Base-by-base conservation (phyloP, 169 alveolate species). In the Neospora caninum region DNA sequence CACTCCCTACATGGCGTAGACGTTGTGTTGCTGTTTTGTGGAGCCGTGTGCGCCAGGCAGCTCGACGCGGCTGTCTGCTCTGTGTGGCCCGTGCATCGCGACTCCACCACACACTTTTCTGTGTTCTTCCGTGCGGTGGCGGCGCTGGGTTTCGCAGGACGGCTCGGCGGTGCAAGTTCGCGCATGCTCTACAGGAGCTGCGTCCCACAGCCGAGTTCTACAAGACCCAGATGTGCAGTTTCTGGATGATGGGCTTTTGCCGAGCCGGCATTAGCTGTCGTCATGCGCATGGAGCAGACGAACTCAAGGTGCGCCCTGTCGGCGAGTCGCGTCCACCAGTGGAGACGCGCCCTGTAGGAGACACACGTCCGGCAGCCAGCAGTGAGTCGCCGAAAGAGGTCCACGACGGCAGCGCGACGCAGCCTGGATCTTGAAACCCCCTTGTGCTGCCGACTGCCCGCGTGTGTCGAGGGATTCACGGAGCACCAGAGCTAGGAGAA, bases 221-320 rank as follows among this genome's bases (percentile, higher is more conserved):
- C 93, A 93, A 93, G 94, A 93, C 95, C 80, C 41, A 70, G 86
- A 36, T 93, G n/a, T 93, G 95, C 88, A 22, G 67, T 31, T 83
- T 84, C 88, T 93, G 95, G 95, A 20, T 34, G 36, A 20, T n/a
- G 78, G 95, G 95, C 16, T 18, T 58, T 2, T 93, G 95, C 49
- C 88, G 88, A 31, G 91, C 88, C n/a, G 93, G 93, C 31, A 36
- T 13, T 10, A 31, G 43, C 34, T 93, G 95, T 58, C 73, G 95
- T 34, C 93, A 93, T 36, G 95, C 95, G 0, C 95, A 93, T 64
- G 95, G 95, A 36, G 95, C 42, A 36, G 87, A 64, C 34, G 95
- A 93, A 64, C 87, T 86, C 13, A 91, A 78, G 31, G 42, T 78
- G 29, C 86, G 86, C 18, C 67, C 88, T 0, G 31, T 36, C 18